Evolutionary conservation across 768 basidiomycete genomes (phyloP).

Genomic region (Hydnum rufescens): DNA sequence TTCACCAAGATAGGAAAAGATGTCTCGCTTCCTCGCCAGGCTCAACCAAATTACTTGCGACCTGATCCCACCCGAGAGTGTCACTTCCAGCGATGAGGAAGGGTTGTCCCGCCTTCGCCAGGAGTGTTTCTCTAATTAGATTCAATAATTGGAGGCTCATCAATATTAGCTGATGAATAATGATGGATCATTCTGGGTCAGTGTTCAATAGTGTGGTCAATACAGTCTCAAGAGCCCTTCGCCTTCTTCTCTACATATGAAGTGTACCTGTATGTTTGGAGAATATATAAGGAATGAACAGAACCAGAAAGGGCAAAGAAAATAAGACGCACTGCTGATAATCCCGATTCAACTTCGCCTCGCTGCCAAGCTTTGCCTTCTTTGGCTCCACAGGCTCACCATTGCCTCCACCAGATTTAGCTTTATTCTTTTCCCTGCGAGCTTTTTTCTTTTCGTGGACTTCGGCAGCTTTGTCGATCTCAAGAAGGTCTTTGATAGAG

Average conservation of each 20-base stretch:
- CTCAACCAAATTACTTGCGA: conserved; percentile 72
- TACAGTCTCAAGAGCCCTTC: not conserved
- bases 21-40: conserved; percentile 32
- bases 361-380: conserved; percentile 23
- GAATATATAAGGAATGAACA: not conserved
- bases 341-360: conserved; percentile 34
- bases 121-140: conserved; percentile 42
- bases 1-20: not conserved
- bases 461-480: conserved; percentile 48
- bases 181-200: not conserved
- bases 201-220: not conserved
- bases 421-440: conserved; percentile 55
- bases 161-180: not conserved
- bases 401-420: conserved; percentile 18
- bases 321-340: conserved; percentile 28
- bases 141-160: conserved; percentile 1
- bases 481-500: conserved; percentile 66
- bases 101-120: conserved; percentile 62
- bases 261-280: too few relatives aligned
- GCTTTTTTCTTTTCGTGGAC: conserved; percentile 48
- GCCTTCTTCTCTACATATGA: too few relatives aligned
- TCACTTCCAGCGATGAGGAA: conserved; percentile 90
- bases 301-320: not conserved
- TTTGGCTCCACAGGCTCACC: conserved; percentile 17
- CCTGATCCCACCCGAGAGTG: conserved; percentile 95